These are phyloP conservation scores for Pseudozyma thailandica DNA, from an alignment of 1,284 basidiomycete species.

Conservation along the genomic window DNA sequence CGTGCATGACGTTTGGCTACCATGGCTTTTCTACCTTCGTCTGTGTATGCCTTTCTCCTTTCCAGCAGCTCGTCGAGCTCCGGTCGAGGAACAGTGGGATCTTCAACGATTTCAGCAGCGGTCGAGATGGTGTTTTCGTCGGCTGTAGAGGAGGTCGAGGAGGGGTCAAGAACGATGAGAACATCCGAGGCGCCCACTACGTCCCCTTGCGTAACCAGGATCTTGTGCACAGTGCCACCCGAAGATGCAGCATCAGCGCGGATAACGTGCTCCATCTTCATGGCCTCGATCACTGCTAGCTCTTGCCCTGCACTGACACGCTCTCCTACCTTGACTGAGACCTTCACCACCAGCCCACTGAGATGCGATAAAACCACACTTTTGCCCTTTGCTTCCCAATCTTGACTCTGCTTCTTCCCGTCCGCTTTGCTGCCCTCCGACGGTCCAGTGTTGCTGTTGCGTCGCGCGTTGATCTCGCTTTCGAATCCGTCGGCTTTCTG, in stretches of 20 bases:
- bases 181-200: slow-evolving; percentile 23
- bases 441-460: not conserved
- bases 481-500: slow-evolving; percentile 3
- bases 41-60: slow-evolving; percentile 8
- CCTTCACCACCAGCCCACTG: slow-evolving; percentile 25
- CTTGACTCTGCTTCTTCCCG: not conserved
- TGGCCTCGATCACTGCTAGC: slow-evolving; percentile 76
- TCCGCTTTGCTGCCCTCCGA: not conserved
- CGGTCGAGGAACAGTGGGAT: slow-evolving; percentile 22
- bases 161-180: slow-evolving; percentile 23
- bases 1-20: slow-evolving; percentile 41
- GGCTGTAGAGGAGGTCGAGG: not conserved
- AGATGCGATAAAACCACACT: slow-evolving; percentile 23
- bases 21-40: slow-evolving; percentile 17
- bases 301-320: slow-evolving; percentile 71
- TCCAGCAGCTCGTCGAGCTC: slow-evolving; percentile 31
- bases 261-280: slow-evolving; percentile 75
- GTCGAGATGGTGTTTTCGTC: not conserved
- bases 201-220: slow-evolving; percentile 20
- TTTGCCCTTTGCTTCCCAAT: slow-evolving; percentile 7
- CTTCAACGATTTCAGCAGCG: slow-evolving; percentile 1
- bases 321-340: slow-evolving; percentile 56
- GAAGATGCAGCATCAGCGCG: slow-evolving; percentile 7
- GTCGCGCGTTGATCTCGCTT: not conserved
- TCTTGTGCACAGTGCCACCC: slow-evolving; percentile 16